These are phyloP conservation scores for Ustilago sp. DNA, from an alignment of 1,284 basidiomycete genomes.

Conservation along the genomic window DNA sequence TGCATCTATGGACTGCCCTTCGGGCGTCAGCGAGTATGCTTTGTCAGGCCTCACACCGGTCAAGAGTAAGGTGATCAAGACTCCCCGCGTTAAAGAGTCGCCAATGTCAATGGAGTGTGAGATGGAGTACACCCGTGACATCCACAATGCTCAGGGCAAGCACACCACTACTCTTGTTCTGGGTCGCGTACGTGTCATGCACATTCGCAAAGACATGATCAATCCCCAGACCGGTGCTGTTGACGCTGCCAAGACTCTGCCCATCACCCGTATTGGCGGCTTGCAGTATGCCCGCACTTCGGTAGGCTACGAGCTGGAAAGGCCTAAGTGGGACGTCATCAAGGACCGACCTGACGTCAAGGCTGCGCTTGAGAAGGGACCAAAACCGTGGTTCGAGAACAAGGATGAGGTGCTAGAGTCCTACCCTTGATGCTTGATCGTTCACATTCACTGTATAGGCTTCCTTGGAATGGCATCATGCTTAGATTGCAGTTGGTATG, in stretches of 20 bases:
- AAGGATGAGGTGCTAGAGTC: constrained; percentile 37
- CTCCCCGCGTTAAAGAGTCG: constrained; percentile 56
- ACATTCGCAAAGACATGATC: constrained; percentile 59
- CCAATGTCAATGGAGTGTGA: constrained; percentile 62
- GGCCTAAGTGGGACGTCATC: constrained; percentile 49
- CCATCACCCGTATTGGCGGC: constrained; percentile 55
- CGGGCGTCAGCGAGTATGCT: constrained; percentile 53
- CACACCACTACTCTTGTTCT: constrained; percentile 59
- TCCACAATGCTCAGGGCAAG: constrained; percentile 49
- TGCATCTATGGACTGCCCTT: constrained; percentile 56
- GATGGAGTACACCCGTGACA: constrained; percentile 50
- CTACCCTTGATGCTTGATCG: constrained; percentile 23
- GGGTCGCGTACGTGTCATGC: constrained; percentile 50
- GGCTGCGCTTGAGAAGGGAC: constrained; percentile 31
- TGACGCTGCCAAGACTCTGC: constrained; percentile 51
- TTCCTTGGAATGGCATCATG: background rate
- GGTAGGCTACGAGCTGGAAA: constrained; percentile 51
- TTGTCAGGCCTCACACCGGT: constrained; percentile 58
- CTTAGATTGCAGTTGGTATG: background rate
- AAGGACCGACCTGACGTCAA: constrained; percentile 46
- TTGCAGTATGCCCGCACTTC: constrained; percentile 47
- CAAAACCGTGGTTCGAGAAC: constrained; percentile 42
- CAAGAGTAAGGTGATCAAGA: constrained; percentile 47
- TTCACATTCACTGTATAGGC: background rate
- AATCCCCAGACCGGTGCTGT: constrained; percentile 46